These are phyloP conservation scores for Ustilago cynodontis DNA, from an alignment of 1,284 basidiomycete genomes.

Conservation along the genomic window DNA sequence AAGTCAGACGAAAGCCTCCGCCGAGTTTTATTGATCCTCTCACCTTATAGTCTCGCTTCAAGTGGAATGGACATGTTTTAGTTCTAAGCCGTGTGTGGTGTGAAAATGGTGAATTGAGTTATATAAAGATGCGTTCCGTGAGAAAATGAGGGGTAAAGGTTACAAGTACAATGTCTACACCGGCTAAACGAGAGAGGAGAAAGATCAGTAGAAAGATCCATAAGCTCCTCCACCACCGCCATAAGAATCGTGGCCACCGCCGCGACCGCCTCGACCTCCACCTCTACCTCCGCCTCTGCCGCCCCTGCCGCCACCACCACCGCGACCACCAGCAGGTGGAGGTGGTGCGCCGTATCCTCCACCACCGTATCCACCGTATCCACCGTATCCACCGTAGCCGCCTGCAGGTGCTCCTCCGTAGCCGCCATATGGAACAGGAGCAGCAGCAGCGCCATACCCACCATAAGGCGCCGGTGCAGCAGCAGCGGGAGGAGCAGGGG, in stretches of 20 bases:
- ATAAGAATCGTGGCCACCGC: conserved; percentile 22
- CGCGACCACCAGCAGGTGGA: neutral
- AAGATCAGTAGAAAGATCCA: conserved; percentile 42
- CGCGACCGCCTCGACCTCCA: conserved; percentile 12
- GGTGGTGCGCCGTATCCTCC: conserved; percentile 31
- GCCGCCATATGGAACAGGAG: conserved; percentile 32
- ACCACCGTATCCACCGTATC: conserved; percentile 19
- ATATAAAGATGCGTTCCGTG: too few species aligned
- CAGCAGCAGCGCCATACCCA: conserved; percentile 24
- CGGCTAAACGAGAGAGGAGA: neutral
- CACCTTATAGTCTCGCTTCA: too few species aligned
- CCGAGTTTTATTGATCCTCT: neutral
- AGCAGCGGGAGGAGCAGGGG: conserved; percentile 12
- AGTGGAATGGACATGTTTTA: too few species aligned
- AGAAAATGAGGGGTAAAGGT: too few species aligned
- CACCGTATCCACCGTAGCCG: conserved; percentile 19
- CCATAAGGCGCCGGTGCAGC: conserved; percentile 32
- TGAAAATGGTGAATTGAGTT: neutral
- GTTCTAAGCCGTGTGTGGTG: too few species aligned
- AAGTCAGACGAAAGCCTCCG: neutral
- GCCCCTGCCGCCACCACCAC: conserved; percentile 23
- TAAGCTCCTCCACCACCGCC: conserved; percentile 41
- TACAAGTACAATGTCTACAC: too few species aligned
- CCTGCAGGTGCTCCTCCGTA: conserved; percentile 21
- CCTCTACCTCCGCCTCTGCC: conserved; percentile 18